phyloP scores from a whole-genome alignment of 2,329 filamentous ascomycete genomes.

The Stagonosporopsis rhizophila region DNA sequence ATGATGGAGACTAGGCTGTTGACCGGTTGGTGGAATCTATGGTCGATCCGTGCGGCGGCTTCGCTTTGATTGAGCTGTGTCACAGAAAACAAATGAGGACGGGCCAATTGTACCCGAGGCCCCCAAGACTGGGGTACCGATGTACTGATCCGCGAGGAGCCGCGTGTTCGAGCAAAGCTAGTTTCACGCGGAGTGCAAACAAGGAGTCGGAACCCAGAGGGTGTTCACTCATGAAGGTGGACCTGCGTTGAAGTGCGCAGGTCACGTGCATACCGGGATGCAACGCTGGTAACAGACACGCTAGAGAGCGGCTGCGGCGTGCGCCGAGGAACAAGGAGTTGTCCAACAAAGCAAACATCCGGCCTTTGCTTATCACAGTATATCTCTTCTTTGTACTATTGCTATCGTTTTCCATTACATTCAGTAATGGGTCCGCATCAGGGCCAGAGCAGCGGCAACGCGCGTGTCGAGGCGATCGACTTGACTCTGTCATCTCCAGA shows the following conservation, averaged over 20 bases:
- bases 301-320: not conserved
- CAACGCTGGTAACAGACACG: not conserved
- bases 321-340: not conserved
- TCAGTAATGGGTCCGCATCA: slow-evolving; percentile 4
- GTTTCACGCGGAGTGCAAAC: not conserved
- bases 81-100: slow-evolving; percentile 27
- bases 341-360: not conserved
- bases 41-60: slow-evolving; percentile 2
- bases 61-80: slow-evolving; percentile 22
- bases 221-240: not conserved
- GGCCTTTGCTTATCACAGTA: not conserved
- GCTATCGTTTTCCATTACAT: not conserved
- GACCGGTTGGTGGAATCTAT: slow-evolving; percentile 17
- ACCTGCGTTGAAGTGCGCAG: not conserved
- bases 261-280: slow-evolving; percentile 4
- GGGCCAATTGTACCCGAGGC: slow-evolving; percentile 16
- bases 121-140: slow-evolving; percentile 10
- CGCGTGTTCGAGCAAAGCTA: slow-evolving; percentile 8
- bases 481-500: slow-evolving; percentile 37
- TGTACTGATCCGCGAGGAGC: slow-evolving; percentile 8
- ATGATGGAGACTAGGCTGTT: not conserved
- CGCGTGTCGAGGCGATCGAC: slow-evolving; percentile 30
- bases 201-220: not conserved
- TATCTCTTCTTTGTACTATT: not conserved
- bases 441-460: not conserved